Evolutionary conservation across 1,284 basidiomycete genomes (phyloP).

Genomic region (Cryptococcus maquisensis): DNA sequence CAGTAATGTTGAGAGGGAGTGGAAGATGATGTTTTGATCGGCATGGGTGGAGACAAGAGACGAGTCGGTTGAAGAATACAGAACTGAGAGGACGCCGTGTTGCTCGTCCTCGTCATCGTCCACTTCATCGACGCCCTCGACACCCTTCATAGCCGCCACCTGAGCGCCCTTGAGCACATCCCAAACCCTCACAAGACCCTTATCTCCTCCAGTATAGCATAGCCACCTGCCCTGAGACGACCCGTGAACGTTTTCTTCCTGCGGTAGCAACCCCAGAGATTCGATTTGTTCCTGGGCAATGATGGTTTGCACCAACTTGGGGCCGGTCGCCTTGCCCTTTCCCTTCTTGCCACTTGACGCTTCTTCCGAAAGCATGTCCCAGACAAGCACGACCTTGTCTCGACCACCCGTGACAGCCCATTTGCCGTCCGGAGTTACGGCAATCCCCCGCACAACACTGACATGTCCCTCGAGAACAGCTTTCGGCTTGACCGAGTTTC

Average conservation of each 20-base stretch:
- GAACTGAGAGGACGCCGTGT: constrained; percentile 33
- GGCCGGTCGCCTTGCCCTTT: constrained; percentile 58
- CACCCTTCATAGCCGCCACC: constrained; percentile 56
- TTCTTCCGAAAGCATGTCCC: constrained; percentile 60
- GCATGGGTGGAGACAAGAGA: constrained; percentile 85
- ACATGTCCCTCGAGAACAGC: constrained; percentile 84
- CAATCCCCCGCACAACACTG: constrained; percentile 81
- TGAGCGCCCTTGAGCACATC: constrained; percentile 65
- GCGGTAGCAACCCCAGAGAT: constrained; percentile 62
- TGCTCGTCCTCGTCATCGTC: constrained; percentile 69
- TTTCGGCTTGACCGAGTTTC: constrained; percentile 61
- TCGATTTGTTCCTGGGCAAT: constrained; percentile 84
- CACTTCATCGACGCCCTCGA: constrained; percentile 51
- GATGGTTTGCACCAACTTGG: constrained; percentile 72
- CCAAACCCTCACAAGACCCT: constrained; percentile 78
- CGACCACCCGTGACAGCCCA: constrained; percentile 84
- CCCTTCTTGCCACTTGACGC: constrained; percentile 31
- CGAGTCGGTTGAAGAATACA: constrained; percentile 60
- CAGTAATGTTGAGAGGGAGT: constrained; percentile 62
- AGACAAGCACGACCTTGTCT: constrained; percentile 84
- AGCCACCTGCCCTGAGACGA: constrained; percentile 49
- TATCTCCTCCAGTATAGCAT: constrained; percentile 86
- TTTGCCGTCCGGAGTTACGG: constrained; percentile 74
- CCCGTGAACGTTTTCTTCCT: constrained; percentile 47
- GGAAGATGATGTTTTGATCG: constrained; percentile 93